Base-by-base conservation (phyloP, 805 yeast species). In the Starmerella apicola region DNA sequence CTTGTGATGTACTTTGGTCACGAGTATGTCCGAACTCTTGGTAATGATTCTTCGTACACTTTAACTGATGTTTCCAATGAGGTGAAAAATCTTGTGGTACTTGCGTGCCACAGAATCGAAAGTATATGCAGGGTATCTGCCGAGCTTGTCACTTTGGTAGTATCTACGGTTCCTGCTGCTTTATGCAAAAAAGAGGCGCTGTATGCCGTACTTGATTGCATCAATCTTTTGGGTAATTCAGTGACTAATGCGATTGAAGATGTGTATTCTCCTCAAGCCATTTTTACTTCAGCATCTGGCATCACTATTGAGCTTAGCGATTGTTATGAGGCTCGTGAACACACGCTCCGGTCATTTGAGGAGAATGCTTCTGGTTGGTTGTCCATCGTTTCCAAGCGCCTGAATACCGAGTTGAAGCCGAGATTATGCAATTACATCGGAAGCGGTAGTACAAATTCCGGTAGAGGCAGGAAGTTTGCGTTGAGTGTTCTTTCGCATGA, bases 401-500 rank as follows among this genome's bases (percentile, higher is more conserved):
- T 85, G 54, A 72, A 74, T 32, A 73, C 74, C 37, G 95, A 86
- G 51, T 70, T 81, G 56, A 85, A 81, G 57, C 74, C 84, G 32
- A 65, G 88, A 47, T 65, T 91, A 34, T 91, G 82, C 52, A 66
- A 79, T 0, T 91, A 88, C 53, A 72, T 85, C 3, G 68, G 49
- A 9, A 45, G 34, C 15, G n/a, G n/a, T n/a, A 18, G 42, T 3
- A 37, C 36, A 12, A 39, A 83, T 1, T 33, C 34, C 5, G 52
- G 51, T n/a, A 76, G 71, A 52, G 97, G 97, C 39, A 78, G 85
- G 36, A 78, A 94, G 0, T 82, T 88, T 66, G 97, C 98, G 0
- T 63, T 86, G 42, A 91, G 82, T 49, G 71, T 84, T 4, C 25
- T 46, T 33, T 15, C 49, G 26, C 70, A 71, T 41, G 60, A 58